Percentiles rank a stretch among this genome's conserved stretches.
phyloP scores from a whole-genome alignment of 2,329 filamentous ascomycete species.

The Aspergillus ibericus region DNA sequence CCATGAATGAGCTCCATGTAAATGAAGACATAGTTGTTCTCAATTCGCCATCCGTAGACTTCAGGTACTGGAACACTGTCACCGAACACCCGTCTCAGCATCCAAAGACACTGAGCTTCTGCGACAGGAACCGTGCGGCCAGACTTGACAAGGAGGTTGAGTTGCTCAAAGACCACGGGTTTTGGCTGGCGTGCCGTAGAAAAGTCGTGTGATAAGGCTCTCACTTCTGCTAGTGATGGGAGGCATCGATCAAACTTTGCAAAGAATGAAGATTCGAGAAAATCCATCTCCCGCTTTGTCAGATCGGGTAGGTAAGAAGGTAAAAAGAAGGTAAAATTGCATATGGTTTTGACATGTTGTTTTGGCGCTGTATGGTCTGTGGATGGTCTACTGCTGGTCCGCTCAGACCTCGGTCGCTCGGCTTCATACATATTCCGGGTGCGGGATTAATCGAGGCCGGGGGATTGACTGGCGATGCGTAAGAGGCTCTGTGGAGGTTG shows the following conservation, averaged over 20 bases:
- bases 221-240: conserved; percentile 24
- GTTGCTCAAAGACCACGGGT: conserved; percentile 19
- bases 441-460: too few species aligned
- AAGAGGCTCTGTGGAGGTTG: too few species aligned
- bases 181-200: conserved; percentile 3
- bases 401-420: too few species aligned
- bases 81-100: conserved; percentile 19
- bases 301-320: conserved; percentile 17
- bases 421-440: too few species aligned
- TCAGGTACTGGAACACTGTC: conserved; percentile 37
- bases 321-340: too few species aligned
- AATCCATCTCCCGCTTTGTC: conserved; percentile 23
- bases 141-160: conserved; percentile 27
- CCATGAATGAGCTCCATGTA: conserved; percentile 36
- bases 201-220: conserved; percentile 16
- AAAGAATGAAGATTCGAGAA: conserved; percentile 29
- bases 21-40: conserved; percentile 26
- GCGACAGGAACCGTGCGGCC: conserved; percentile 19
- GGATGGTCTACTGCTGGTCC: too few species aligned
- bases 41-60: conserved; percentile 36
- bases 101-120: conserved; percentile 28
- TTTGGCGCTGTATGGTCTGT: too few species aligned
- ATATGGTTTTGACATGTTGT: too few species aligned
- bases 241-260: conserved; percentile 17
- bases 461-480: too few species aligned